These are phyloP conservation scores for Aspergillus sp. DNA, from an alignment of 2,329 filamentous ascomycete species.

Conservation along the genomic window DNA sequence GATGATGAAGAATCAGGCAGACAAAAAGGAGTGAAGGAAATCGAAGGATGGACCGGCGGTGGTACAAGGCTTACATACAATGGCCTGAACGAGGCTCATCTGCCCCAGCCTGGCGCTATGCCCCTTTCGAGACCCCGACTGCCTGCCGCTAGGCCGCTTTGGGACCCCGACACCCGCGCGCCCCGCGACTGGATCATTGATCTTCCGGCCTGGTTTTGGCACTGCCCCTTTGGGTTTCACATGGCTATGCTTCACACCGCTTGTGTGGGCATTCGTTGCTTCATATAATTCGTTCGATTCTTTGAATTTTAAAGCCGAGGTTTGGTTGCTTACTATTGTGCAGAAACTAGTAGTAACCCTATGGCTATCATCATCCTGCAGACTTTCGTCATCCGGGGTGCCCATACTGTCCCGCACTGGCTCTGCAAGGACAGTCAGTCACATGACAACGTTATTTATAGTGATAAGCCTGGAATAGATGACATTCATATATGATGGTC, in stretches of 20 bases:
- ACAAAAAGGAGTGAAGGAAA: background rate
- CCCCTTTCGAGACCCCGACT: slow-evolving; percentile 11
- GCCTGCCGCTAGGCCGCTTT: slow-evolving; percentile 25
- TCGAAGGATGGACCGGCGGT: slow-evolving; percentile 20
- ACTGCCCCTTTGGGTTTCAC: background rate
- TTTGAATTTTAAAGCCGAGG: too few relatives aligned
- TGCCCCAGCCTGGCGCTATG: slow-evolving; percentile 13
- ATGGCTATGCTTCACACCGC: background rate
- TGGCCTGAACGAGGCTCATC: slow-evolving; percentile 8
- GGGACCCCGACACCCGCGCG: slow-evolving; percentile 25
- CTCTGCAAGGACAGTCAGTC: too few relatives aligned
- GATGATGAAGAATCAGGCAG: slow-evolving; percentile 5
- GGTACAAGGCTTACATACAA: slow-evolving; percentile 6
- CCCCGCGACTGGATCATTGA: slow-evolving; percentile 5
- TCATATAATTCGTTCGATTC: too few relatives aligned
- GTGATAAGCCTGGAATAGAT: too few relatives aligned
- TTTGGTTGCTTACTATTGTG: too few relatives aligned
- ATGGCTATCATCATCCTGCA: too few relatives aligned
- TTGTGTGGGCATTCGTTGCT: too few relatives aligned
- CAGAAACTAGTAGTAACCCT: too few relatives aligned
- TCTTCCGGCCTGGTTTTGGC: background rate
- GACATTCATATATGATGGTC: too few relatives aligned
- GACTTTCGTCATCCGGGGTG: too few relatives aligned
- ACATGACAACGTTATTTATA: too few relatives aligned
- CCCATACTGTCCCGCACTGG: too few relatives aligned